Evolutionary conservation across 2,329 filamentous ascomycete genomes (phyloP).

Genomic region (Fusarium pseudocircinatum): DNA sequence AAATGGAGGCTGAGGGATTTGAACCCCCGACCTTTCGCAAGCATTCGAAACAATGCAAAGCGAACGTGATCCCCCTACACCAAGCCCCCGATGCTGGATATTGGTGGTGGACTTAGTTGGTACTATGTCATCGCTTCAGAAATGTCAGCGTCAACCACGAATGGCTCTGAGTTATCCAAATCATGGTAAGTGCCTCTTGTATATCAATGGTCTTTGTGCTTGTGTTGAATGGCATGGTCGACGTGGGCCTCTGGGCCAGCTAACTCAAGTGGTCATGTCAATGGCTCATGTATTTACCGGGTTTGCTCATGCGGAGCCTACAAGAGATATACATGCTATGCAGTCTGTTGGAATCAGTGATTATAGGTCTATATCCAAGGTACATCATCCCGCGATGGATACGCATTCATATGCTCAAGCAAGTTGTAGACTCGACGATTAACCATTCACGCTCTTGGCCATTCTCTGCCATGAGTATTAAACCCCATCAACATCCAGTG

Average conservation of each 20-base stretch:
- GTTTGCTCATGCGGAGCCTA: background rate
- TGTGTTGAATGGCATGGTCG: no score
- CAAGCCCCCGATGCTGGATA: constrained; percentile 37
- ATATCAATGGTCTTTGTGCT: background rate
- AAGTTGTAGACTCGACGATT: background rate
- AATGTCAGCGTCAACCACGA: no score
- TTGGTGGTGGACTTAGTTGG: rapidly evolving
- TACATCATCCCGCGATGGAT: background rate
- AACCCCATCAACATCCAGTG: background rate
- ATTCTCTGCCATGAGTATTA: background rate
- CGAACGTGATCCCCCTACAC: constrained; percentile 45
- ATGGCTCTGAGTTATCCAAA: background rate
- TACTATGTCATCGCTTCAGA: rapidly evolving
- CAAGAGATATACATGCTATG: background rate
- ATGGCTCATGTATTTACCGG: background rate
- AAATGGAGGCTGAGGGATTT: constrained; percentile 45
- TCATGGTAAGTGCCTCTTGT: background rate
- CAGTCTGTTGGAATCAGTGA: background rate
- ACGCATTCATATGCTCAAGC: background rate
- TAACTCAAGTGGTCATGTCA: background rate
- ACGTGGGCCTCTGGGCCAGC: background rate
- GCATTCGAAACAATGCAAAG: constrained; percentile 36
- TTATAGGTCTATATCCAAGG: background rate
- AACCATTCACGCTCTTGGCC: background rate
- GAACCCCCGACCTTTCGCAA: constrained; percentile 45